These are phyloP conservation scores for Endothia cerciana DNA, from an alignment of 2,329 filamentous ascomycete genomes.

Conservation along the genomic window DNA sequence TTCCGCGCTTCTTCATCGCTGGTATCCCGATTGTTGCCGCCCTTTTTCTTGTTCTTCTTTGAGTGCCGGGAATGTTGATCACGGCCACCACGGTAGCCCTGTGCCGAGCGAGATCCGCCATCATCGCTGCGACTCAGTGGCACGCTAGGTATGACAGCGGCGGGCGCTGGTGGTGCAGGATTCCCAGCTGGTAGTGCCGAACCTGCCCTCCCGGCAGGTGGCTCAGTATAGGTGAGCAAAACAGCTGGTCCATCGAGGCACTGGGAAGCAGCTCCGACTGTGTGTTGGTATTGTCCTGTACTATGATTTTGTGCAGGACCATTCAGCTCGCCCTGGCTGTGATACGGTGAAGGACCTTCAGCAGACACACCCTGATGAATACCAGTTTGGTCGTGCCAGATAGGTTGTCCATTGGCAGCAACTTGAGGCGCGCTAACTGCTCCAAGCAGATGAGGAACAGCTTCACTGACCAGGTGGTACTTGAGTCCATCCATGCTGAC, in stretches of 20 bases:
- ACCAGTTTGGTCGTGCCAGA: slow-evolving; percentile 20
- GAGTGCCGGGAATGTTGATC: slow-evolving; percentile 22
- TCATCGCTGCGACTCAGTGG: slow-evolving; percentile 20
- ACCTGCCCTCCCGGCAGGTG: background rate
- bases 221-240: slow-evolving; percentile 12
- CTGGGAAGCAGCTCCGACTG: slow-evolving; percentile 3
- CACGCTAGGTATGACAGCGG: background rate
- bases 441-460: slow-evolving; percentile 43
- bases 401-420: slow-evolving; percentile 8
- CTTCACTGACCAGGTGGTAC: slow-evolving; percentile 42
- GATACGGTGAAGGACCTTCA: slow-evolving; percentile 15
- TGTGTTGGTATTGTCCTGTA: slow-evolving; percentile 6
- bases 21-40: slow-evolving; percentile 27
- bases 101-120: slow-evolving; percentile 29
- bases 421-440: slow-evolving; percentile 13
- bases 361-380: slow-evolving; percentile 18
- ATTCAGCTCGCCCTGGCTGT: slow-evolving; percentile 16
- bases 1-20: slow-evolving; percentile 20
- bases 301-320: background rate
- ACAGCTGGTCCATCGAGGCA: background rate
- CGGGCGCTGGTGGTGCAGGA: slow-evolving; percentile 4
- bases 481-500: slow-evolving; percentile 40
- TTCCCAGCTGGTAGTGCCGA: background rate
- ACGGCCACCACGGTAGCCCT: slow-evolving; percentile 23
- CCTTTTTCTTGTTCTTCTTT: slow-evolving; percentile 31